Base-by-base conservation (phyloP, 768 basidiomycete genomes). In the Cyclocybe cylindracea region DNA sequence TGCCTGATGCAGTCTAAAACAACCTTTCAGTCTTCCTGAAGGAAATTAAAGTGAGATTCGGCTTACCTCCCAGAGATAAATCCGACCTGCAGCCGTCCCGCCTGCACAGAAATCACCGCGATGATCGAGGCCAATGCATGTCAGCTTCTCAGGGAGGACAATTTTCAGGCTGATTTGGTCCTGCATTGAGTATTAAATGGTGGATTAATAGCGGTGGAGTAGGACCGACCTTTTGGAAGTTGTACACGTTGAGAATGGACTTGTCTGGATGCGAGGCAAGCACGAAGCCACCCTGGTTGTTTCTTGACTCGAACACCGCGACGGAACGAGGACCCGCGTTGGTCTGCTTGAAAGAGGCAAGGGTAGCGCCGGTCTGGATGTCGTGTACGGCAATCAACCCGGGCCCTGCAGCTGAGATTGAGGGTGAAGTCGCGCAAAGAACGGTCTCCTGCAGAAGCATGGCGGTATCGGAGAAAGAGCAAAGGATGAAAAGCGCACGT, bases 11-110 rank as follows among this genome's bases (percentile, higher is more conserved):
- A 58, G 93, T 77, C 94, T 97, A 70, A 53, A 50, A 48, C 14
- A 34, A 39, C 43, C 31, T 38, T 58, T 18, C 48, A 49, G 39
- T 52, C 48, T 44, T 36, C 48, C 19, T 14, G 19, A 44, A 29
- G 13, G 24, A 18, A 44, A 39, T n/a, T 51, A 14, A 50, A 32
- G 33, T 16, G 9, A 34, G 39, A 38, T 41, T 4, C 29, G 50
- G 79, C 85, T 61, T 58, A 87, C 94, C 89, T 98, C 95, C 97
- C 97, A 99, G 1, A 99, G 71, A 64, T 95, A 95, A 61, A 98
- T 82, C 46, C 94, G 84, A 31, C 97, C 97, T 61, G 89, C 86
- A 4, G 80, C 69, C 0, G 94, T 95, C 32, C 94, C 97, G 19
- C 89, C 95, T 0, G 91, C 94, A 61, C 91, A 94, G 59, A 85